Evolutionary conservation across 805 yeast genomes (phyloP).

Genomic region (Lachancea waltii): DNA sequence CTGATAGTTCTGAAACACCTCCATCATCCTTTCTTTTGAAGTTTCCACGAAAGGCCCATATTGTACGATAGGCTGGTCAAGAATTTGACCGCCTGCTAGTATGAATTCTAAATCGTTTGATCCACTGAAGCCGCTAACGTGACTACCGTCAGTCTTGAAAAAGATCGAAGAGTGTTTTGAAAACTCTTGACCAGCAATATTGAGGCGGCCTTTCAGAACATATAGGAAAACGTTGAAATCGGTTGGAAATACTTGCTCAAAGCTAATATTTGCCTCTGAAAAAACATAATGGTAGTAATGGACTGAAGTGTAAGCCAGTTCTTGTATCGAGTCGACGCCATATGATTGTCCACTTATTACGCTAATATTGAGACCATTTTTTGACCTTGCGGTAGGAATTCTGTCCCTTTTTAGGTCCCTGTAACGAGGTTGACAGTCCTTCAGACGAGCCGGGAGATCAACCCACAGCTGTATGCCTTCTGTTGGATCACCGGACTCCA

Average conservation of each 20-base stretch:
- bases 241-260: conserved; percentile 51
- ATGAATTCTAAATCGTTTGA: conserved; percentile 51
- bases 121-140: conserved; percentile 48
- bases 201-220: conserved; percentile 53
- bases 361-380: conserved; percentile 51
- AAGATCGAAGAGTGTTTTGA: conserved; percentile 49
- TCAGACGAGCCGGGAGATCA: conserved; percentile 61
- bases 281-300: conserved; percentile 62
- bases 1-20: conserved; percentile 71
- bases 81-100: conserved; percentile 66
- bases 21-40: conserved; percentile 53
- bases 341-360: conserved; percentile 74
- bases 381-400: conserved; percentile 61
- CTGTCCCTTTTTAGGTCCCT: conserved; percentile 66
- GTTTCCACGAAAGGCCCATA: conserved; percentile 90
- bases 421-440: conserved; percentile 64
- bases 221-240: conserved; percentile 68
- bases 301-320: conserved; percentile 77
- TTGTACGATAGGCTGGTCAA: conserved; percentile 73
- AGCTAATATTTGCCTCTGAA: conserved; percentile 53
- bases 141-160: conserved; percentile 65
- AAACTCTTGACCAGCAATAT: conserved; percentile 38
- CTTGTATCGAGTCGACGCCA: conserved; percentile 67
- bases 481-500: conserved; percentile 42
- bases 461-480: conserved; percentile 86